These are phyloP conservation scores for Terana coerulea DNA, from an alignment of 768 basidiomycete species.

Conservation along the genomic window DNA sequence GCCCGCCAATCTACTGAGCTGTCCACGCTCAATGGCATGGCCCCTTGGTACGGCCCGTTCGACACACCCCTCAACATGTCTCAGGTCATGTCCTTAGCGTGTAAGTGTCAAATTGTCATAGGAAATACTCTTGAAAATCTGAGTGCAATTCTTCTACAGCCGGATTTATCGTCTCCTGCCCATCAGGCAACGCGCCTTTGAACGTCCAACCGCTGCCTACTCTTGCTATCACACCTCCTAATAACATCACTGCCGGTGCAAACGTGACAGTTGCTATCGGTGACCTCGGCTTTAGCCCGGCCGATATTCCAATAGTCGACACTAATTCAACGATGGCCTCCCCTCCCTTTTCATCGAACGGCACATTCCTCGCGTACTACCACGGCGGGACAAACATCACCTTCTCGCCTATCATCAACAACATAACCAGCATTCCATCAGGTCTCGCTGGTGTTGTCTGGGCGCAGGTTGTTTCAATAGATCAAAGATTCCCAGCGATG, in stretches of 20 bases:
- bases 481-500: slow-evolving; percentile 31
- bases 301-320: slow-evolving; percentile 8
- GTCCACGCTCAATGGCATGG: slow-evolving; percentile 32
- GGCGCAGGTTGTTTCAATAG: slow-evolving; percentile 38
- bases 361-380: slow-evolving; percentile 44
- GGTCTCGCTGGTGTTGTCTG: slow-evolving; percentile 48
- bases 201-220: slow-evolving; percentile 46
- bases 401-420: slow-evolving; percentile 33
- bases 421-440: slow-evolving; percentile 36
- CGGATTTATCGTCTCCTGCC: slow-evolving; percentile 45
- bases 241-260: slow-evolving; percentile 26
- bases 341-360: background rate
- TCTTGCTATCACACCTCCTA: slow-evolving; percentile 27
- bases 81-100: slow-evolving; percentile 45
- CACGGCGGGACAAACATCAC: slow-evolving; percentile 38
- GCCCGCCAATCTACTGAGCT: slow-evolving; percentile 51
- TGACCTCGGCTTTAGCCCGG: slow-evolving; percentile 2
- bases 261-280: slow-evolving; percentile 22
- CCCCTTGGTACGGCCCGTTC: slow-evolving; percentile 43
- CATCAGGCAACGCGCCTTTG: slow-evolving; percentile 41
- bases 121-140: background rate
- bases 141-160: slow-evolving; percentile 29
- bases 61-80: slow-evolving; percentile 30
- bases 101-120: slow-evolving; percentile 23
- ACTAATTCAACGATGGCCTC: slow-evolving; percentile 13